A percentile compares a stretch with the other conserved stretches of the same genome.
These are phyloP conservation scores for Grosmannia huntii DNA, from an alignment of 2,329 filamentous ascomycete genomes.

Conservation along the genomic window DNA sequence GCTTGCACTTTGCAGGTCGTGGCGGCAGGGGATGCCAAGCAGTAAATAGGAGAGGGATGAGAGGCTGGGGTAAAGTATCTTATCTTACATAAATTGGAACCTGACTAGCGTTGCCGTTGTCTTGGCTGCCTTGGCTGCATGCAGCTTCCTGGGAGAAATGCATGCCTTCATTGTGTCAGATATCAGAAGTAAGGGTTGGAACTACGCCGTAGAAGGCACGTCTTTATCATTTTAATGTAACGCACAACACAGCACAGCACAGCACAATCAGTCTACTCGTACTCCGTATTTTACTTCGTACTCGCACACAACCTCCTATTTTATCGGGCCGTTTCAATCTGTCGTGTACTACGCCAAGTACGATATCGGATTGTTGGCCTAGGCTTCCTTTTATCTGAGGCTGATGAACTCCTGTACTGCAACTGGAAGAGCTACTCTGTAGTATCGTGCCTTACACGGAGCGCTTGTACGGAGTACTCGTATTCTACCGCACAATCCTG, in stretches of 20 bases:
- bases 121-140: background rate
- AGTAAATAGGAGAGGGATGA: background rate
- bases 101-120: background rate
- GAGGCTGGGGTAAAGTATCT: background rate
- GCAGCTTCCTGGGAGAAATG: background rate
- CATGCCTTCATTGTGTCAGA: too few relatives aligned
- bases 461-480: background rate
- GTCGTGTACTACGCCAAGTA: too few relatives aligned
- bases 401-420: background rate
- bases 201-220: too few relatives aligned
- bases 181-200: too few relatives aligned
- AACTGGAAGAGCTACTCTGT: background rate
- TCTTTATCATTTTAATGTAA: too few relatives aligned
- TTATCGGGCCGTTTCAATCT: too few relatives aligned
- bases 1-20: background rate
- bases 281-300: too few relatives aligned
- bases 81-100: background rate
- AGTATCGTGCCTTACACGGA: background rate
- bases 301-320: too few relatives aligned
- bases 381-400: background rate
- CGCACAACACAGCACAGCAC: too few relatives aligned
- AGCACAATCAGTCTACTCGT: too few relatives aligned
- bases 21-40: background rate
- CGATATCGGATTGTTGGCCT: too few relatives aligned
- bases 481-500: background rate